Conservation (phyloP, 495 filamentous ascomycete genomes). For the Parmelia sp. region DNA sequence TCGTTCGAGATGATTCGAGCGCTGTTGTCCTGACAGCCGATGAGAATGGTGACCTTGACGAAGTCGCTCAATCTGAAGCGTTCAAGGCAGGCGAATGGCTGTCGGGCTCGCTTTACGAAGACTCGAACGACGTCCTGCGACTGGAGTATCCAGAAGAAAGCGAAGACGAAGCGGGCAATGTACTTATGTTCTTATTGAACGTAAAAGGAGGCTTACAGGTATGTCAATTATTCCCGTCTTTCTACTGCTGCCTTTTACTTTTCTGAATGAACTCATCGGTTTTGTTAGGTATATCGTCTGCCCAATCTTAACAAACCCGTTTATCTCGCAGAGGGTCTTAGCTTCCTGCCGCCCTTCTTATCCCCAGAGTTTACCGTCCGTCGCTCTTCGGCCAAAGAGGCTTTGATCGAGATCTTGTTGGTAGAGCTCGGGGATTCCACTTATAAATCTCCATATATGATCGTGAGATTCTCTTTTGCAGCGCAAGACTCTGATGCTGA, state of each 20-base stretch:
- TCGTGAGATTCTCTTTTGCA: conserved; percentile 47
- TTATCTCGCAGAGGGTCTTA: conserved; percentile 63
- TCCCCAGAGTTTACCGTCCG: conserved; percentile 61
- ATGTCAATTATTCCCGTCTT: conserved; percentile 30
- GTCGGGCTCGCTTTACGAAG: conserved; percentile 72
- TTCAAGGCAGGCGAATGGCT: conserved; percentile 61
- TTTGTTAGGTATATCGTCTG: conserved; percentile 38
- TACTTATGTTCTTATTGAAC: conserved; percentile 70
- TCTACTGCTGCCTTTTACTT: neutral
- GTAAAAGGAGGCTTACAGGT: conserved; percentile 67
- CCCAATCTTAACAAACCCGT: conserved; percentile 51
- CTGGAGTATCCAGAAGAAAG: conserved; percentile 36
- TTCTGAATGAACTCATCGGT: conserved; percentile 4
- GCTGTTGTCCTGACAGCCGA: conserved; percentile 69
- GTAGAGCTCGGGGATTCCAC: conserved; percentile 75
- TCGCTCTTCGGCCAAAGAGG: conserved; percentile 62
- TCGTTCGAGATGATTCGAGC: conserved; percentile 75
- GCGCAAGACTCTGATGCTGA: conserved; percentile 8
- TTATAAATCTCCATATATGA: conserved; percentile 65
- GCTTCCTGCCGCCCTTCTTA: conserved; percentile 70
- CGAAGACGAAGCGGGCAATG: conserved; percentile 38
- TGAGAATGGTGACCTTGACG: conserved; percentile 76
- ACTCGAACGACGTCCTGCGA: conserved; percentile 52
- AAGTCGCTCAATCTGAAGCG: conserved; percentile 56
- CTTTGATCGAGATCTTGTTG: conserved; percentile 67